These are phyloP conservation scores for Exophiala lecanii-corni DNA, from an alignment of 2,329 filamentous ascomycete genomes.

Conservation along the genomic window DNA sequence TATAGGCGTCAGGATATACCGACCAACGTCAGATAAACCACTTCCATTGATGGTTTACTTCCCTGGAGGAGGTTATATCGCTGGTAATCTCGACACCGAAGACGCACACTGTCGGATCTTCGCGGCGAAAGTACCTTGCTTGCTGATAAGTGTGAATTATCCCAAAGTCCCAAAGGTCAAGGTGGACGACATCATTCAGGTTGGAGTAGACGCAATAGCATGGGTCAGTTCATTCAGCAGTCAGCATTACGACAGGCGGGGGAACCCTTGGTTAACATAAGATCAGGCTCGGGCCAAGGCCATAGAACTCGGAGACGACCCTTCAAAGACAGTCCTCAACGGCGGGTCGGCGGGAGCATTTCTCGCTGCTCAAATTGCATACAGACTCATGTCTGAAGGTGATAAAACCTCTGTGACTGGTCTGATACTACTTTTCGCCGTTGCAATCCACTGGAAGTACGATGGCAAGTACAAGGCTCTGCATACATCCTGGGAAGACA, in stretches of 20 bases:
- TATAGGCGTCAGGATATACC: slow-evolving; percentile 22
- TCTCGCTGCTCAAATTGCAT: slow-evolving; percentile 17
- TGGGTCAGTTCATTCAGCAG: slow-evolving; percentile 12
- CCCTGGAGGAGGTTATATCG: slow-evolving; percentile 35
- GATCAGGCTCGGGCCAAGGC: slow-evolving; percentile 14
- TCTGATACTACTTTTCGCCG: slow-evolving; percentile 16
- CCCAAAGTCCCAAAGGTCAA: slow-evolving; percentile 21
- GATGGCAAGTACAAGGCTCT: slow-evolving; percentile 20
- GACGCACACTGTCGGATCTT: slow-evolving; percentile 33
- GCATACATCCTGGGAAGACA: slow-evolving; percentile 20
- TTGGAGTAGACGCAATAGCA: slow-evolving; percentile 12
- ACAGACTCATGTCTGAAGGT: slow-evolving; percentile 18
- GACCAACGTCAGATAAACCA: slow-evolving; percentile 13
- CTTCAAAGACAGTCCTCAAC: slow-evolving; percentile 17
- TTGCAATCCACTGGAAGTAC: slow-evolving; percentile 20
- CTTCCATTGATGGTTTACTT: slow-evolving; percentile 34
- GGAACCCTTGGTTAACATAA: too few relatives aligned
- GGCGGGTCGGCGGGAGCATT: slow-evolving; percentile 23
- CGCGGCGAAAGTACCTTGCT: slow-evolving; percentile 28
- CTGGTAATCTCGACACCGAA: slow-evolving; percentile 34
- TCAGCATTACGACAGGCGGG: too few relatives aligned
- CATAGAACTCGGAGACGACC: slow-evolving; percentile 15
- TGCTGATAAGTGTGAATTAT: slow-evolving; percentile 35
- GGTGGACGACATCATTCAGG: slow-evolving; percentile 19
- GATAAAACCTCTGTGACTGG: slow-evolving; percentile 17